These are phyloP conservation scores for Camellia lanceoleosa DNA, from an alignment of 148 eudicot genomes.

Conservation along the genomic window DNA sequence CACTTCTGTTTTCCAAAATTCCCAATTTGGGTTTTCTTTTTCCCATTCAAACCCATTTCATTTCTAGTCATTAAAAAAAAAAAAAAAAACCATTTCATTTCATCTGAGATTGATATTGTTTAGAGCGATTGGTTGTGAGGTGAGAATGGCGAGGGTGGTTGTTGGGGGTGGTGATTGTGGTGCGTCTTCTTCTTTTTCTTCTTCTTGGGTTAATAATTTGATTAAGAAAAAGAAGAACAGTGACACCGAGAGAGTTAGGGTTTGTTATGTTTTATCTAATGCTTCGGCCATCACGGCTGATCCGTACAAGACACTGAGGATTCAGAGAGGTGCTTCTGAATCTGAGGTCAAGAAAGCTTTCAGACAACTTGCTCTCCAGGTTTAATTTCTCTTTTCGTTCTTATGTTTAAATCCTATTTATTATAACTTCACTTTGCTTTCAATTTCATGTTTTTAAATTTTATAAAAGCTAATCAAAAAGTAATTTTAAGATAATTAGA, in stretches of 20 bases:
- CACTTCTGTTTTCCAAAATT: not conserved
- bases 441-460: too few relatives aligned
- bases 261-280: constrained; percentile 33
- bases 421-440: too few relatives aligned
- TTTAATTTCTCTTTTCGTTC: constrained; percentile 5
- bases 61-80: too few relatives aligned
- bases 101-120: not conserved
- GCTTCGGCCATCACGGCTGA: constrained; percentile 32
- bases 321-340: constrained; percentile 67
- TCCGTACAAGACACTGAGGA: constrained; percentile 68
- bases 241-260: constrained; percentile 7
- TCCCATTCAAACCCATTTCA: not conserved
- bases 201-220: constrained; percentile 25
- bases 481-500: too few relatives aligned
- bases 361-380: constrained; percentile 83
- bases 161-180: constrained; percentile 31
- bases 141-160: constrained; percentile 35
- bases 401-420: too few relatives aligned
- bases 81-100: too few relatives aligned
- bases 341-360: constrained; percentile 84
- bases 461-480: too few relatives aligned
- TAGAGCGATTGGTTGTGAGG: not conserved
- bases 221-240: constrained; percentile 12
- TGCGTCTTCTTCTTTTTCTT: constrained; percentile 13
- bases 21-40: not conserved